Evolutionary conservation across 2,329 filamentous ascomycete genomes (phyloP), one percentile per base, ranked within the genome.

Genomic region (Xylariales sp.): DNA sequence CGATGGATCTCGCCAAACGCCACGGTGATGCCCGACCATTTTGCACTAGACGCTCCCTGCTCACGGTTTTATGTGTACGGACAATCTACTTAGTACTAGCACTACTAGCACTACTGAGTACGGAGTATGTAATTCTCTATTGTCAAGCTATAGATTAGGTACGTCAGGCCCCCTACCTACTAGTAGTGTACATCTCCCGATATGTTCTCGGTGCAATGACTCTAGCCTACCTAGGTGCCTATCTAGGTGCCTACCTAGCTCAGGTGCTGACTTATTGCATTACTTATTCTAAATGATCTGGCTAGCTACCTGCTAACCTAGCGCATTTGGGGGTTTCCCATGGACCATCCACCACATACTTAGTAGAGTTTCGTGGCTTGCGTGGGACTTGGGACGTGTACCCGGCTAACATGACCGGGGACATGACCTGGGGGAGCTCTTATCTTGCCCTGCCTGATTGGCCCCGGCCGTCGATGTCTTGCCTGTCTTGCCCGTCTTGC

Each of bases 391-490:
- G 39, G 36, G 36, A 39, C 61, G 54, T 64, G 59, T 58, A 64
- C 48, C 54, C 14, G 36, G 14, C 63, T 69, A 66, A 63, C 63
- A 69, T 56, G 63, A 54, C 28, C 52, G 23, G 23, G 23, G 23
- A 23, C 23, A 23, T 23, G 23, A 23, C 23, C 68, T 67, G 68
- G 54, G 50, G 56, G 34, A 43, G 10, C 45, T 61, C 59, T 65
- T 65, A 68, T 66, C 65, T 66, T 28, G 43, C 55, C 18, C 9
- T 23, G 30, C 68, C 43, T 75, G 69, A 74, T 75, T 74, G 73
- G 73, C 46, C 58, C 55, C 43, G 63, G 63, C 68, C 54, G 53
- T 68, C 69, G 62, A 71, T 69, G 62, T 72, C 39, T 14, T 41
- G 9, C 1, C 5, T 34, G 32, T 68, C 23, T 23, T 23, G 23